A percentile compares a stretch with the other conserved stretches of the same genome.
Conservation (phyloP, 2,329 filamentous ascomycete species). For the Aspergillus hiratsukae region DNA sequence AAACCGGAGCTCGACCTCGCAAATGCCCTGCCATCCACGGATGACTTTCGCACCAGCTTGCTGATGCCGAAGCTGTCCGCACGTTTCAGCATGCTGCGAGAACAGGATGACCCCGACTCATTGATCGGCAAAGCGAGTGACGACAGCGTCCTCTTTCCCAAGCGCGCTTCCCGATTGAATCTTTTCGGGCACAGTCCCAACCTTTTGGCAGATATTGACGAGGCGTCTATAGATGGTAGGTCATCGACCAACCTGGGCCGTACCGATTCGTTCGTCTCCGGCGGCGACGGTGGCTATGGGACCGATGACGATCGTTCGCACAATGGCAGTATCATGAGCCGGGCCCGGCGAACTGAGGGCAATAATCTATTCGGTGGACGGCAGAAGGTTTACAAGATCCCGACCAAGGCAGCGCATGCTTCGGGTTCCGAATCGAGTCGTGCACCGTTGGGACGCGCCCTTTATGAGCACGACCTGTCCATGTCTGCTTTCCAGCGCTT, state of each 20-base stretch:
- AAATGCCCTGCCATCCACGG: conserved; percentile 69
- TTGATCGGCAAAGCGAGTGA: conserved; percentile 92
- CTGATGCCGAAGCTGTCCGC: conserved; percentile 93
- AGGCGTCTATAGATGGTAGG: conserved; percentile 69
- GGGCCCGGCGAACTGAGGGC: conserved; percentile 77
- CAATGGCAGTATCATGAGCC: conserved; percentile 72
- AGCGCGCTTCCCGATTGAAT: conserved; percentile 70
- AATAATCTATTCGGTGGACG: conserved; percentile 92
- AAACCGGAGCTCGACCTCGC: conserved; percentile 64
- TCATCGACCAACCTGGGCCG: conserved; percentile 58
- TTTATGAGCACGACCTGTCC: conserved; percentile 85
- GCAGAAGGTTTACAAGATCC: conserved; percentile 91
- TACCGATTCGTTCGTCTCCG: conserved; percentile 60
- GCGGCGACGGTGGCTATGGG: conserved; percentile 51
- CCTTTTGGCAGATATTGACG: conserved; percentile 76
- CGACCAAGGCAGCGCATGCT: conserved; percentile 43
- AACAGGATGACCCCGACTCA: conserved; percentile 87
- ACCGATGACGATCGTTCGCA: conserved; percentile 62
- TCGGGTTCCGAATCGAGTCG: conserved; percentile 29
- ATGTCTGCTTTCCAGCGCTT: conserved; percentile 79
- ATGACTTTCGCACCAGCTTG: conserved; percentile 92
- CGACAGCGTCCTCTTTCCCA: conserved; percentile 83
- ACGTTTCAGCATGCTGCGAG: conserved; percentile 92
- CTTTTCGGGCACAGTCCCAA: conserved; percentile 62
- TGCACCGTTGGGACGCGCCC: conserved; percentile 54